Evolutionary conservation across 2,329 filamentous ascomycete genomes (phyloP).

Genomic region (Pseudopithomyces maydicus): DNA sequence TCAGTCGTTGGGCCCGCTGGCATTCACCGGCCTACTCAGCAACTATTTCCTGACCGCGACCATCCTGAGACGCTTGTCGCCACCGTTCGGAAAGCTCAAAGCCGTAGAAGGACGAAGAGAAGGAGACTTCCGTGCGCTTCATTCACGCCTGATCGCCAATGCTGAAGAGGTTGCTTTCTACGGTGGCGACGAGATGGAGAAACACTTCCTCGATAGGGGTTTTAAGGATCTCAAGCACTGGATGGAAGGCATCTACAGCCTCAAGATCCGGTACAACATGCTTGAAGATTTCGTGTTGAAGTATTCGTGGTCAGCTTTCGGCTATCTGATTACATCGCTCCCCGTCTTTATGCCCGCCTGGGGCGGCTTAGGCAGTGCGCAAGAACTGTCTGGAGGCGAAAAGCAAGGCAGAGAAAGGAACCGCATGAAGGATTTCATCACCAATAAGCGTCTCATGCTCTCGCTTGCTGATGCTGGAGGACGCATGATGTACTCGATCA

Average conservation of each 20-base stretch:
- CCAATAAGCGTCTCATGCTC: slow-evolving; percentile 97
- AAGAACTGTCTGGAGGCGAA: slow-evolving; percentile 63
- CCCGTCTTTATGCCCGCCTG: slow-evolving; percentile 94
- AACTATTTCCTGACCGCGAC: slow-evolving; percentile 96
- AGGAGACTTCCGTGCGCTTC: slow-evolving; percentile 89
- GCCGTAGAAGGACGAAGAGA: slow-evolving; percentile 94
- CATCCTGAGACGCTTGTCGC: slow-evolving; percentile 83
- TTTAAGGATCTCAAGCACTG: slow-evolving; percentile 92
- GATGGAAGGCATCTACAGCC: slow-evolving; percentile 98
- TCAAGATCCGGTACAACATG: slow-evolving; percentile 98
- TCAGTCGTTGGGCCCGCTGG: slow-evolving; percentile 84
- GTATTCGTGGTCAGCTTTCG: slow-evolving; percentile 98
- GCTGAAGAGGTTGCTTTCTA: slow-evolving; percentile 98
- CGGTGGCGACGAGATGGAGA: slow-evolving; percentile 92
- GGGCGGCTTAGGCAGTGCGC: slow-evolving; percentile 78
- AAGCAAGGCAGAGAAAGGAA: slow-evolving; percentile 72
- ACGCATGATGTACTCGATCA: slow-evolving; percentile 99
- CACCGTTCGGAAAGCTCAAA: slow-evolving; percentile 95
- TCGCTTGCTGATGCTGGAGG: slow-evolving; percentile 95
- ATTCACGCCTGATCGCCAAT: slow-evolving; percentile 91
- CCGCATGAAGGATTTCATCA: slow-evolving; percentile 98
- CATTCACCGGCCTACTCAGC: slow-evolving; percentile 81
- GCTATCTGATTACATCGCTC: slow-evolving; percentile 89
- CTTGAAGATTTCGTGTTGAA: slow-evolving; percentile 98
- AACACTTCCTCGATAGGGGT: slow-evolving; percentile 86